Evolutionary conservation across 2,329 filamentous ascomycete species (phyloP), one percentile per base, ranked within the genome.

Genomic region (Xylaria sp.): DNA sequence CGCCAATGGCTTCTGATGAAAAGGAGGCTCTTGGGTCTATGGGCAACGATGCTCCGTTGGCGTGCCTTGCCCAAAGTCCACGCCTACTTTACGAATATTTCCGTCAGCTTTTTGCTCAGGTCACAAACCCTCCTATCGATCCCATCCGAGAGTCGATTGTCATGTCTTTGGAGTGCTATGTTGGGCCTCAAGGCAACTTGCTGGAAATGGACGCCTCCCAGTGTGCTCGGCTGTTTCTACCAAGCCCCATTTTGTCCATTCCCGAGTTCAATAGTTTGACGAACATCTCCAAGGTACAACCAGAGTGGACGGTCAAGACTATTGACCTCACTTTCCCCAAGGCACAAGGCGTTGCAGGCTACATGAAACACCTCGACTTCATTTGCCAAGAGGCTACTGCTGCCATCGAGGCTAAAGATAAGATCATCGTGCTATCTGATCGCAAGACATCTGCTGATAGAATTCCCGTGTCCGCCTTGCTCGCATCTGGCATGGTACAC

Each of bases 1-100:
- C 92, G 20, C 95, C 95, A 10, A 98, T 98, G 95, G 95, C 94
- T 68, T 94, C 94, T 28, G 95, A 98, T 78, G 97, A 97, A 70
- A 98, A 98, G 84, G 95, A 98, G 82, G 95, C 95, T 52, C 87
- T 98, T 63, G 95, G 95, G 50, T 98, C 95, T 69, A 98, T 98
- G 95, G 95, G 95, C 76, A 98, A 98, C 79, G 95, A 98, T 84
- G 93, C 93, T 54, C 95, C 95, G 52, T 85, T 98, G 72, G 95
- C 95, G 63, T 97, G 94, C 81, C 86, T 98, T 79, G 92, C 95
- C n/a, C 89, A 92, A 73, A 92, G 94, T 72, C 94, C 95, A 74
- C 92, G 94, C 75, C 86, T 97, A 63, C 88, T 98, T 23, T 97
- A 93, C 81, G 95, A 98, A 81, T 98, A 98, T 84, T 98, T 98